phyloP scores from a whole-genome alignment of 2,329 filamentous ascomycete genomes.

The Fusarium chaquense region DNA sequence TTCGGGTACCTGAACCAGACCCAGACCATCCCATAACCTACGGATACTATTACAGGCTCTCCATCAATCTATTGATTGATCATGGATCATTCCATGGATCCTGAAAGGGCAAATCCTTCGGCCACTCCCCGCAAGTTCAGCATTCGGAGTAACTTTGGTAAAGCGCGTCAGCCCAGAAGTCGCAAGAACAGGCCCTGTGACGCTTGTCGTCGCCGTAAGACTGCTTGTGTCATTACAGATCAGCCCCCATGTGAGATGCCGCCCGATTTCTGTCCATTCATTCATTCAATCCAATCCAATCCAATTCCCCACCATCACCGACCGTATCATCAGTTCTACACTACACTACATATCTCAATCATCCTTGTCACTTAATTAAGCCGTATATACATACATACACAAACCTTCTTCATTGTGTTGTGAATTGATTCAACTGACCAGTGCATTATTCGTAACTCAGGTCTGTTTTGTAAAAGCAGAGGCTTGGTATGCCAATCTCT shows the following conservation, averaged over 20 bases:
- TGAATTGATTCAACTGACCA: constrained; percentile 23
- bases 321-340: background rate
- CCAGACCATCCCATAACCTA: background rate
- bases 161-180: constrained; percentile 56
- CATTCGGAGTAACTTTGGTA: constrained; percentile 58
- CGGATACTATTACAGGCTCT: background rate
- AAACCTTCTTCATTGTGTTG: background rate
- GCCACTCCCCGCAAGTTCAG: constrained; percentile 53
- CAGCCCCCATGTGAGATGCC: constrained; percentile 58
- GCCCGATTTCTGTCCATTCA: background rate
- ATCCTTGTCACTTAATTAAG: constrained; percentile 16
- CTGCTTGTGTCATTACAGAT: constrained; percentile 60
- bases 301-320: background rate
- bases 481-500: constrained; percentile 52
- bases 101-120: constrained; percentile 23
- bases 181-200: constrained; percentile 62
- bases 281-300: too few species aligned
- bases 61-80: background rate
- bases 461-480: constrained; percentile 52
- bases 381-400: background rate
- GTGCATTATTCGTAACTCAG: constrained; percentile 35
- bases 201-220: constrained; percentile 59
- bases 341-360: background rate
- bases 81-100: constrained; percentile 21
- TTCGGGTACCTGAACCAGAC: constrained; percentile 1